Evolutionary conservation across 768 basidiomycete species (phyloP).

Genomic region (Rickenella mellea): DNA sequence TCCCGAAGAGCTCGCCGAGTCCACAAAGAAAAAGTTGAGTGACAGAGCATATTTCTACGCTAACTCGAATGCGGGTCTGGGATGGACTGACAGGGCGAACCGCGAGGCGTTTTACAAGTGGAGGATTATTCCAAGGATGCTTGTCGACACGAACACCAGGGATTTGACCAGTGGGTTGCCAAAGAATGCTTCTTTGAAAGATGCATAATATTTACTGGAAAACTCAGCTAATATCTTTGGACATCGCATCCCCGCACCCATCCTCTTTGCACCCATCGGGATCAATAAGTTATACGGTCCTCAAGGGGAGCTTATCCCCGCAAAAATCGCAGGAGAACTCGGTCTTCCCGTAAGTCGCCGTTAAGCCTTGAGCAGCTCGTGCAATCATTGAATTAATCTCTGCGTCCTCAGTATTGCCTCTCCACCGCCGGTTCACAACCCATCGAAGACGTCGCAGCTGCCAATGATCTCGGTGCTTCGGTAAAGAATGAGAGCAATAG

Average conservation of each 20-base stretch:
- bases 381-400: slow-evolving; percentile 5
- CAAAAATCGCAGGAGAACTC: slow-evolving; percentile 38
- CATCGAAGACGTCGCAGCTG: slow-evolving; percentile 40
- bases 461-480: slow-evolving; percentile 32
- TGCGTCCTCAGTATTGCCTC: slow-evolving; percentile 30
- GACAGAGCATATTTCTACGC: slow-evolving; percentile 43
- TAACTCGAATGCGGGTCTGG: slow-evolving; percentile 41
- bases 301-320: slow-evolving; percentile 35
- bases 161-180: slow-evolving; percentile 30
- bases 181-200: not conserved
- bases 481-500: slow-evolving; percentile 27
- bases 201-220: too few relatives aligned
- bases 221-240: slow-evolving; percentile 34
- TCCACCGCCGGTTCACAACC: slow-evolving; percentile 41
- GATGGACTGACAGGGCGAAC: slow-evolving; percentile 44
- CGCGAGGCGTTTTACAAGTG: slow-evolving; percentile 44
- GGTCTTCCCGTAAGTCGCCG: slow-evolving; percentile 26
- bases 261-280: slow-evolving; percentile 48
- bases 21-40: slow-evolving; percentile 31
- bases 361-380: not conserved
- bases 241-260: slow-evolving; percentile 38
- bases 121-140: slow-evolving; percentile 46
- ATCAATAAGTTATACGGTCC: slow-evolving; percentile 41
- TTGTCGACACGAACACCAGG: slow-evolving; percentile 41
- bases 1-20: slow-evolving; percentile 30